These are phyloP conservation scores for Mrakia blollopis DNA, from an alignment of 768 basidiomycete species.

Conservation along the genomic window DNA sequence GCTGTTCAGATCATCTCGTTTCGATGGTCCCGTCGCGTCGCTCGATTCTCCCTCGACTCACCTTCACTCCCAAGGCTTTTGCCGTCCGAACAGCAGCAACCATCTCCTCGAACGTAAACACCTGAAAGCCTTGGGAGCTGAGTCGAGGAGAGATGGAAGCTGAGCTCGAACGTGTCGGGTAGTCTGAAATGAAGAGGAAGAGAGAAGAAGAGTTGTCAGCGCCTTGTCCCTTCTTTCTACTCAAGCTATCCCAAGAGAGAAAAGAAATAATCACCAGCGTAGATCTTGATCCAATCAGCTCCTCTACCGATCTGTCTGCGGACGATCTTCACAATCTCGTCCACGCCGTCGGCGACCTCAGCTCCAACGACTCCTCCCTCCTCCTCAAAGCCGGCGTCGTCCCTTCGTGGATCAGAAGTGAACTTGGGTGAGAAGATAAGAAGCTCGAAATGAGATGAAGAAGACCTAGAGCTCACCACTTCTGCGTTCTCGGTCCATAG, in stretches of 20 bases:
- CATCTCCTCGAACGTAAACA: constrained; percentile 52
- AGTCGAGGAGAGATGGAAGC: constrained; percentile 47
- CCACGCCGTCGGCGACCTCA: constrained; percentile 57
- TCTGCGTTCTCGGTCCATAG: constrained; percentile 49
- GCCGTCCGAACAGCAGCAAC: constrained; percentile 53
- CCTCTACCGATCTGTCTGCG: constrained; percentile 61
- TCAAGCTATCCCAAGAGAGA: neutral
- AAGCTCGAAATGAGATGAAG: neutral
- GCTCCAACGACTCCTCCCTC: constrained; percentile 58
- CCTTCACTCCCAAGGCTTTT: constrained; percentile 53
- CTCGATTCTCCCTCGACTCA: neutral
- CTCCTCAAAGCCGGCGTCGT: constrained; percentile 48
- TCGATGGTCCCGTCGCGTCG: neutral
- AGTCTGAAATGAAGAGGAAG: constrained; percentile 46
- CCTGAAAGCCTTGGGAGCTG: constrained; percentile 45
- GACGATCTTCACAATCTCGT: constrained; percentile 55
- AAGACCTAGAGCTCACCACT: constrained; percentile 17
- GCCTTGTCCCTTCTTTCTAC: no score
- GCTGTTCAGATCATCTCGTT: neutral
- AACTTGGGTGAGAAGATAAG: no score
- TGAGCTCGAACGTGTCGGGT: constrained; percentile 53
- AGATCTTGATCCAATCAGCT: constrained; percentile 66
- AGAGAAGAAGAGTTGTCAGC: neutral
- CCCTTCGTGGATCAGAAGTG: no score
- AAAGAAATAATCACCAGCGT: neutral